Percentiles rank a stretch among this genome's conserved stretches.
Evolutionary conservation across 2,329 filamentous ascomycete genomes (phyloP).

Genomic region (Alternaria arbusti): DNA sequence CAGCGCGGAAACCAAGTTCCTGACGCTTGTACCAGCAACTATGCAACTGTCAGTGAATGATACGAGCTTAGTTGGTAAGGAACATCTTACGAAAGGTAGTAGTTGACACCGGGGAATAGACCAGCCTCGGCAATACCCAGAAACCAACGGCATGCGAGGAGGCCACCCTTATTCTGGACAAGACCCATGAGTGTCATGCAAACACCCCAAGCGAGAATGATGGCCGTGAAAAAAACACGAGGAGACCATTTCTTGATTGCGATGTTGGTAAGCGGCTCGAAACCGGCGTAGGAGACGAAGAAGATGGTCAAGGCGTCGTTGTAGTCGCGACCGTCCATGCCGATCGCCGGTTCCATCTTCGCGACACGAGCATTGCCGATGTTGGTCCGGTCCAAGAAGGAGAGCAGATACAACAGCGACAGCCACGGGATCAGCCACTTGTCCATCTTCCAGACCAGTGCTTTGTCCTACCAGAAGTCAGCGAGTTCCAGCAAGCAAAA

Average conservation of each 20-base stretch:
- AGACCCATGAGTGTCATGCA: slow-evolving; percentile 57
- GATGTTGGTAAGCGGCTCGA: slow-evolving; percentile 65
- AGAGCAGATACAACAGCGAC: slow-evolving; percentile 52
- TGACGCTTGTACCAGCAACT: slow-evolving; percentile 59
- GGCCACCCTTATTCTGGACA: slow-evolving; percentile 48
- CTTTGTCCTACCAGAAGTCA: slow-evolving; percentile 41
- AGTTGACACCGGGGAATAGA: slow-evolving; percentile 53
- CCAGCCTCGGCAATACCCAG: slow-evolving; percentile 49
- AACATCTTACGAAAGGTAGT: slow-evolving; percentile 60
- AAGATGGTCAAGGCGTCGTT: slow-evolving; percentile 70
- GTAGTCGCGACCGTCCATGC: slow-evolving; percentile 64
- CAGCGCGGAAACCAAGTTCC: slow-evolving; percentile 61
- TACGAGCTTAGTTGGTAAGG: no score
- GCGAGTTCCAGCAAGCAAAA: neutral
- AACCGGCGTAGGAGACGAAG: slow-evolving; percentile 61
- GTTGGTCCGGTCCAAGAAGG: slow-evolving; percentile 48
- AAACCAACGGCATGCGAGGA: slow-evolving; percentile 47
- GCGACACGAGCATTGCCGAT: slow-evolving; percentile 56
- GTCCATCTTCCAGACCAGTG: slow-evolving; percentile 52
- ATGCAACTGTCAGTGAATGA: no score
- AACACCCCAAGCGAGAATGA: slow-evolving; percentile 56
- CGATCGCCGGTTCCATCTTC: slow-evolving; percentile 35
- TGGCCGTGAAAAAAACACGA: slow-evolving; percentile 47
- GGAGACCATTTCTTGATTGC: slow-evolving; percentile 67
- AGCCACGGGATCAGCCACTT: slow-evolving; percentile 50